phyloP scores from a whole-genome alignment of 768 basidiomycete genomes.

The Lactifluus echinatus region DNA sequence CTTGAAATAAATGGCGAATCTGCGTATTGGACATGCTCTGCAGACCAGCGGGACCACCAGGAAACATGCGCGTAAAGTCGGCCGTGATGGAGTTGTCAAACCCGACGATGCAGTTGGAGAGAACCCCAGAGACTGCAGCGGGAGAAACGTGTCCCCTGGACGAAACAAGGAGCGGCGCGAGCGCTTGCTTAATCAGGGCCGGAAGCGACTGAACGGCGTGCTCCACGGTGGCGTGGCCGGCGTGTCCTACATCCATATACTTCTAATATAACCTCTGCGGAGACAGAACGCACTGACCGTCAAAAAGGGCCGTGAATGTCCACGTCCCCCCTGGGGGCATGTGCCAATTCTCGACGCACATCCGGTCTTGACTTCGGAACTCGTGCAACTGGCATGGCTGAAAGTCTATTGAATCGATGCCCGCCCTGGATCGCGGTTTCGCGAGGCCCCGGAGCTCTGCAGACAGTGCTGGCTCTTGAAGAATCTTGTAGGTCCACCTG shows the following conservation, averaged over 20 bases:
- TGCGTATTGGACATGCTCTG: slow-evolving; percentile 37
- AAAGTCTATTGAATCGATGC: slow-evolving; percentile 35
- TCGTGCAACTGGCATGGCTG: slow-evolving; percentile 35
- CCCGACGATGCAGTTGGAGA: slow-evolving; percentile 32
- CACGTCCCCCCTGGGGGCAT: slow-evolving; percentile 32
- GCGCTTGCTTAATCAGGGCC: slow-evolving; percentile 31
- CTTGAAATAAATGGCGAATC: slow-evolving; percentile 55
- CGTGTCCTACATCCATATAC: slow-evolving; percentile 32
- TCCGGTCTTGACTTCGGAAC: slow-evolving; percentile 35
- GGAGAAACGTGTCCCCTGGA: slow-evolving; percentile 23
- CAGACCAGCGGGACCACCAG: slow-evolving; percentile 46
- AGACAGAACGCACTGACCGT: slow-evolving; percentile 28
- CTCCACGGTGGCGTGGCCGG: slow-evolving; percentile 41
- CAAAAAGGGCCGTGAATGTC: slow-evolving; percentile 39
- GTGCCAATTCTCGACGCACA: slow-evolving; percentile 34
- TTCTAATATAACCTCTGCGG: background rate
- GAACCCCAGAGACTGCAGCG: slow-evolving; percentile 31
- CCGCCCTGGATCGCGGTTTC: slow-evolving; percentile 27
- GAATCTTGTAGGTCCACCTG: slow-evolving; percentile 46
- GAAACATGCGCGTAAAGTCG: slow-evolving; percentile 38
- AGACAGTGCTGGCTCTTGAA: slow-evolving; percentile 34
- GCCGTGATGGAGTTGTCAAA: slow-evolving; percentile 38
- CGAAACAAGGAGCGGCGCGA: slow-evolving; percentile 30
- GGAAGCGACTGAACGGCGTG: slow-evolving; percentile 36
- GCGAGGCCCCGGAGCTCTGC: slow-evolving; percentile 34